phyloP scores from a whole-genome alignment of 1,284 basidiomycete species.

The Macrocystidia cucumis region DNA sequence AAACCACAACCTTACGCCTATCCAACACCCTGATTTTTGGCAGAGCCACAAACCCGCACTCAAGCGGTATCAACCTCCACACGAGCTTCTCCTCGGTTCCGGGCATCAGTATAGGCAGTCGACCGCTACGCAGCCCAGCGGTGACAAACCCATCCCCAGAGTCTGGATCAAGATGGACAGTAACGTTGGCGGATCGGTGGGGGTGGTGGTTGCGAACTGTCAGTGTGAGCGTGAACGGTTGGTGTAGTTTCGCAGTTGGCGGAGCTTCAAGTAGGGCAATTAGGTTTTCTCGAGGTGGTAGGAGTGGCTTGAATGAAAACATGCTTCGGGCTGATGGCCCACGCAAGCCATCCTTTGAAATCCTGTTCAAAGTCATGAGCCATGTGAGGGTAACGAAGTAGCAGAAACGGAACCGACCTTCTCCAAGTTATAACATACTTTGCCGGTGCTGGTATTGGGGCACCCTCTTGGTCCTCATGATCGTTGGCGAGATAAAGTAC shows the following conservation, averaged over 20 bases:
- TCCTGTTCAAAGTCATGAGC: constrained; percentile 21
- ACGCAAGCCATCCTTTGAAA: constrained; percentile 30
- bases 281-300: constrained; percentile 49
- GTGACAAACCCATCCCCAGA: constrained; percentile 59
- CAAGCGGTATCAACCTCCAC: constrained; percentile 65
- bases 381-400: neutral
- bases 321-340: constrained; percentile 39
- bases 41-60: constrained; percentile 57
- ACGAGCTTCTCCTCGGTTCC: constrained; percentile 53
- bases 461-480: constrained; percentile 25
- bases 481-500: constrained; percentile 39
- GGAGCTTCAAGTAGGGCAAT: constrained; percentile 60
- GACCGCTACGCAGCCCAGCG: constrained; percentile 58
- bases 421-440: constrained; percentile 59
- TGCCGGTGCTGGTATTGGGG: constrained; percentile 40
- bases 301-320: constrained; percentile 50
- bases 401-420: constrained; percentile 33
- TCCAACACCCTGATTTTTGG: constrained; percentile 56
- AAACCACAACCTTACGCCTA: constrained; percentile 38
- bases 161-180: constrained; percentile 63
- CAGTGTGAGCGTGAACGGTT: constrained; percentile 45
- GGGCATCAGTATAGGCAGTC: constrained; percentile 61
- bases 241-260: constrained; percentile 52
- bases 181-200: constrained; percentile 54
- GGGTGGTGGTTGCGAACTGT: constrained; percentile 60